These are phyloP conservation scores for Globisporangium alternatum DNA, from an alignment of 352 stramenopile genomes.

Conservation along the genomic window DNA sequence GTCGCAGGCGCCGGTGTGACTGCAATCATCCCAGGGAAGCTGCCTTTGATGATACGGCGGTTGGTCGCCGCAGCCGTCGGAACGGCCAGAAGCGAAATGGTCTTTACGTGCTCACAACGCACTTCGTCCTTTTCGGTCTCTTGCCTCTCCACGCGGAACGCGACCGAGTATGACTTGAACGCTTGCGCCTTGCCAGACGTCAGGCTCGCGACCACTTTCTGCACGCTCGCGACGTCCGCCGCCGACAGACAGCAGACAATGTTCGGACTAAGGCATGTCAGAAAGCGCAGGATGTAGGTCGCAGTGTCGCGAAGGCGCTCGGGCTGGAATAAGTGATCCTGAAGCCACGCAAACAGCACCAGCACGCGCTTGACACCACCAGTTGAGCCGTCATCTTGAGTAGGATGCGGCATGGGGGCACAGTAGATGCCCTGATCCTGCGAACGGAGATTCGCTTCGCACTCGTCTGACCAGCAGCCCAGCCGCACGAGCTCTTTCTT, in stretches of 20 bases:
- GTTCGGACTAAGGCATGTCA: conserved; percentile 17
- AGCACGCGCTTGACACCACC: conserved; percentile 16
- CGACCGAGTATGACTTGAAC: conserved; percentile 19
- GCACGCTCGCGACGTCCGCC: conserved; percentile 6
- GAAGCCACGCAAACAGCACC: conserved; percentile 63
- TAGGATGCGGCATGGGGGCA: conserved; percentile 1
- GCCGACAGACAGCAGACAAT: conserved; percentile 19
- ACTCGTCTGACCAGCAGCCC: conserved; percentile 41
- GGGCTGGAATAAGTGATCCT: conserved; percentile 39
- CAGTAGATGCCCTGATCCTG: conserved; percentile 65
- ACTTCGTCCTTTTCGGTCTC: conserved; percentile 15
- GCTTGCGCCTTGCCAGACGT: background rate
- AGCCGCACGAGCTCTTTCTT: conserved; percentile 35
- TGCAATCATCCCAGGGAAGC: conserved; percentile 28
- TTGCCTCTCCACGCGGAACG: conserved; percentile 16
- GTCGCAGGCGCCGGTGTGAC: conserved; percentile 27
- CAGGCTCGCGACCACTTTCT: conserved; percentile 4
- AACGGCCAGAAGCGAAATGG: background rate
- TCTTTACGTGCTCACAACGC: conserved; percentile 6
- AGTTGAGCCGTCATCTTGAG: background rate
- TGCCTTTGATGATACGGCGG: conserved; percentile 39
- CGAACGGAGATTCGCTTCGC: conserved; percentile 31
- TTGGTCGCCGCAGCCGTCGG: conserved; percentile 1
- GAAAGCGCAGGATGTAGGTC: conserved; percentile 68
- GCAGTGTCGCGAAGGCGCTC: conserved; percentile 49